These are phyloP conservation scores for Ceratocystis smalleyi DNA, from an alignment of 2,329 filamentous ascomycete species.

Conservation along the genomic window DNA sequence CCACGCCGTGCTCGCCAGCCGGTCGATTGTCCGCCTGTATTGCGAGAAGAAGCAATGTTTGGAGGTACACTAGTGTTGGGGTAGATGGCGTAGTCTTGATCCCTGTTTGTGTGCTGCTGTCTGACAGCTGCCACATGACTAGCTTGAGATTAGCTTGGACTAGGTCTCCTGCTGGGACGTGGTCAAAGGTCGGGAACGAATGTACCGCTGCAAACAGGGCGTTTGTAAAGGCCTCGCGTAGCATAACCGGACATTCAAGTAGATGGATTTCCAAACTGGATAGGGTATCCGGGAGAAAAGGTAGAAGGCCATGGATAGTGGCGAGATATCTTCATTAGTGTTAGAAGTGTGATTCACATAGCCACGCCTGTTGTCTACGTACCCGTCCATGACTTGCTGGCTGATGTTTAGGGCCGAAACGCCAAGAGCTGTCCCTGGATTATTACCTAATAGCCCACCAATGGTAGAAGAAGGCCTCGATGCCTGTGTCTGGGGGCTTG, in stretches of 20 bases:
- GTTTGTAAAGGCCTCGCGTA: conserved; percentile 49
- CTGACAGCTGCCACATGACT: conserved; percentile 35
- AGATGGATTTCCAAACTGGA: conserved; percentile 40
- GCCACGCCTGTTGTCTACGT: conserved; percentile 22
- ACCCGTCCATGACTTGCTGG: conserved; percentile 28
- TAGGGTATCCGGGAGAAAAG: conserved; percentile 45
- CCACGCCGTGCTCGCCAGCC: conserved; percentile 30
- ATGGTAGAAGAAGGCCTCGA: background rate
- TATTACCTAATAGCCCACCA: background rate
- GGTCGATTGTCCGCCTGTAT: conserved; percentile 48
- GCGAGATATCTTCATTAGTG: conserved; percentile 26
- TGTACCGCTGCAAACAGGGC: conserved; percentile 44
- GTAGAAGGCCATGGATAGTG: conserved; percentile 50
- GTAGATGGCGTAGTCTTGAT: background rate
- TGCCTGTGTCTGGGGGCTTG: background rate
- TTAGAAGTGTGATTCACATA: background rate
- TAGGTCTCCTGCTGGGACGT: conserved; percentile 1
- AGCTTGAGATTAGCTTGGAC: conserved; percentile 25
- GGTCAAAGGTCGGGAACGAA: background rate
- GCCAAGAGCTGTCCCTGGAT: background rate
- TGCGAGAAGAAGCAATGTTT: conserved; percentile 49
- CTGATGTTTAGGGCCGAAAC: background rate
- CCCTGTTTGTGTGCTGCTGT: background rate
- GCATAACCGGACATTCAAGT: conserved; percentile 36
- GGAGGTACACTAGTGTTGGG: conserved; percentile 37